Evolutionary conservation across 768 basidiomycete genomes (phyloP).

Genomic region (Serendipita indica): DNA sequence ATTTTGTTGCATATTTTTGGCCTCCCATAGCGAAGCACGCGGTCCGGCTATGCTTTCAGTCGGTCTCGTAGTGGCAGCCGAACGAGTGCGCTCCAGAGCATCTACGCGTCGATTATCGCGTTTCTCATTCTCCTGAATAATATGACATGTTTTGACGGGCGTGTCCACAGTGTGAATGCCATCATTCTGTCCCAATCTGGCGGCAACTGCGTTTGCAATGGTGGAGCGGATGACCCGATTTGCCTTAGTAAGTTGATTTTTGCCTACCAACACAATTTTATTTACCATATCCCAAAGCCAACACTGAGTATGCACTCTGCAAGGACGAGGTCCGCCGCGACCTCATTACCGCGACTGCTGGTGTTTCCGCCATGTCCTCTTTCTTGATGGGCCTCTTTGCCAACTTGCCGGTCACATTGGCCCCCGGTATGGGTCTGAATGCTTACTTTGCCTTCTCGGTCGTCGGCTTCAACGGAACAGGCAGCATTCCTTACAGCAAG

Average conservation of each 20-base stretch:
- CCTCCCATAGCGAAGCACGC: constrained; percentile 22
- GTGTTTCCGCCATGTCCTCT: constrained; percentile 56
- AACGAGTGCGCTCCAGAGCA: too few relatives aligned
- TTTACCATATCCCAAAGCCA: constrained; percentile 10
- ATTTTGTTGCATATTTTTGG: too few relatives aligned
- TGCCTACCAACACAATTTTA: not conserved
- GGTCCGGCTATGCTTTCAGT: constrained; percentile 23
- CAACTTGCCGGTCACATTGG: constrained; percentile 64
- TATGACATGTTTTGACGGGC: not conserved
- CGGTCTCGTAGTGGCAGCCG: constrained; percentile 18
- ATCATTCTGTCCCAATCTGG: constrained; percentile 61
- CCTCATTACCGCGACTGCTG: constrained; percentile 71
- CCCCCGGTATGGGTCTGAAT: constrained; percentile 55
- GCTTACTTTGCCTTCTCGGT: constrained; percentile 85
- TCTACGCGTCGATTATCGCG: too few relatives aligned
- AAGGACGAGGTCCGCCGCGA: constrained; percentile 40
- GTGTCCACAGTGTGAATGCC: constrained; percentile 59
- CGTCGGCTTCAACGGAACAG: constrained; percentile 67
- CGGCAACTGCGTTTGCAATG: constrained; percentile 65
- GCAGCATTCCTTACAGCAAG: constrained; percentile 56
- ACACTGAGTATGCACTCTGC: constrained; percentile 20
- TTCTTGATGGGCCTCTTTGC: constrained; percentile 73
- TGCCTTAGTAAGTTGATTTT: constrained; percentile 12
- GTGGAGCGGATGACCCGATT: constrained; percentile 22
- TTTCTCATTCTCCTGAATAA: too few relatives aligned